Evolutionary conservation across 768 basidiomycete species (phyloP).

Genomic region (Lyophyllum atratum): DNA sequence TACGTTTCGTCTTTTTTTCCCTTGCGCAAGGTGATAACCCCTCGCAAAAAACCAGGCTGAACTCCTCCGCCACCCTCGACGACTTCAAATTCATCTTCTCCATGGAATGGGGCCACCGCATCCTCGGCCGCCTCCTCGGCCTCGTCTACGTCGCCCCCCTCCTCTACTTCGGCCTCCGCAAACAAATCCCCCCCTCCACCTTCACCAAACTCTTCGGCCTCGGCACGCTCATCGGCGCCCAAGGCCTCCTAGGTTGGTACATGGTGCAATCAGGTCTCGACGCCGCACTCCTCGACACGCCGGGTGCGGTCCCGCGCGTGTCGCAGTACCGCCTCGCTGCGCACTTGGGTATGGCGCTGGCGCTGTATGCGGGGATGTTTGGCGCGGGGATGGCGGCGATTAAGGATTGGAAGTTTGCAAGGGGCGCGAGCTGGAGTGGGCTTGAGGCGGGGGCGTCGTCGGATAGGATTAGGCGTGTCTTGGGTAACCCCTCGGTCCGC

Average conservation of each 20-base stretch:
- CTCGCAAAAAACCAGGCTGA: constrained; percentile 67
- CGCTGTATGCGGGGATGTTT: constrained; percentile 94
- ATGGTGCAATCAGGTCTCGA: constrained; percentile 98
- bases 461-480: constrained; percentile 41
- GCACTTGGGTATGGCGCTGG: constrained; percentile 88
- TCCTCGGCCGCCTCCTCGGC: constrained; percentile 88
- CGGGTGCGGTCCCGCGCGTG: constrained; percentile 89
- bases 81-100: constrained; percentile 97
- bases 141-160: constrained; percentile 83
- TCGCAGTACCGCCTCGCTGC: constrained; percentile 96
- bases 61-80: constrained; percentile 81
- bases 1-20: constrained; percentile 41
- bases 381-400: constrained; percentile 72
- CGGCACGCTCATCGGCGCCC: constrained; percentile 82
- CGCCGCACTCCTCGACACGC: constrained; percentile 74
- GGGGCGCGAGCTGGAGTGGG: constrained; percentile 60
- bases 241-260: constrained; percentile 97
- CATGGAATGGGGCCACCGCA: constrained; percentile 98
- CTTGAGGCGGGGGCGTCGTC: constrained; percentile 25
- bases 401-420: constrained; percentile 78
- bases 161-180: constrained; percentile 74
- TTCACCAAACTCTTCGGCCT: constrained; percentile 69
- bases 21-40: not conserved
- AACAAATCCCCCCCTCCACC: constrained; percentile 65
- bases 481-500: constrained; percentile 58